phyloP scores from a whole-genome alignment of 108 stramenopile species.

The Cyclotella baltica region DNA sequence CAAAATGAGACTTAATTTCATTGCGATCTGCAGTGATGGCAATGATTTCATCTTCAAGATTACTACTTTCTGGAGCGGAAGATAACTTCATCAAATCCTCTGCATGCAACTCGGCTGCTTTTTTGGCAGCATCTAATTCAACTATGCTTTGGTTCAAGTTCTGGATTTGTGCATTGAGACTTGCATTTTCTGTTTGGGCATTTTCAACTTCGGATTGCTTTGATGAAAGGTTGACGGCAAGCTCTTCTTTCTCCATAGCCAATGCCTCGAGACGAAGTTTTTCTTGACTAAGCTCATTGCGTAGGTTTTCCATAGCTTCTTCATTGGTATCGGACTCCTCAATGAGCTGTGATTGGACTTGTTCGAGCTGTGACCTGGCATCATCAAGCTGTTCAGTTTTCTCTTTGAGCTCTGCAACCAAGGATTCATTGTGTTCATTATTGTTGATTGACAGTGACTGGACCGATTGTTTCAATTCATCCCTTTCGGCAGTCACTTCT shows the following conservation, averaged over 20 bases:
- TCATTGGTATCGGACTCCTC: conserved; percentile 38
- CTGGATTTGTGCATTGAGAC: conserved; percentile 10
- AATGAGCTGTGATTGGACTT: conserved; percentile 22
- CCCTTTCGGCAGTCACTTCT: conserved; percentile 29
- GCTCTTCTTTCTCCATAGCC: conserved; percentile 35
- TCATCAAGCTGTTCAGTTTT: conserved; percentile 39
- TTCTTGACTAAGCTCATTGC: conserved; percentile 37
- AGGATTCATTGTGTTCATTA: conserved; percentile 7
- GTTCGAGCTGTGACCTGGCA: conserved; percentile 32
- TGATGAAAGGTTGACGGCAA: conserved; percentile 18
- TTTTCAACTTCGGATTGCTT: conserved; percentile 22
- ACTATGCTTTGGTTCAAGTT: conserved; percentile 35
- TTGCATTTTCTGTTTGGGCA: conserved; percentile 6
- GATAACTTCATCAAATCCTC: conserved; percentile 21
- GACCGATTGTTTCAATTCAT: conserved; percentile 33
- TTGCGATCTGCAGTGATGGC: conserved; percentile 49
- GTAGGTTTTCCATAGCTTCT: conserved; percentile 29
- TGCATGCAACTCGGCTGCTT: conserved; percentile 25
- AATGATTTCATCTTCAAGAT: conserved; percentile 43
- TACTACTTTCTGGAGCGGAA: neutral
- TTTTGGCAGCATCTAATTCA: conserved; percentile 41
- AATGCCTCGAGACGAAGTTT: conserved; percentile 25
- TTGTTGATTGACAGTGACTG: conserved; percentile 11
- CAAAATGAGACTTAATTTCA: conserved; percentile 34
- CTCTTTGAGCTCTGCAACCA: conserved; percentile 24